These are phyloP conservation scores for Isoetes taiwanensis DNA, from an alignment of 75 land plant species.

Conservation along the genomic window DNA sequence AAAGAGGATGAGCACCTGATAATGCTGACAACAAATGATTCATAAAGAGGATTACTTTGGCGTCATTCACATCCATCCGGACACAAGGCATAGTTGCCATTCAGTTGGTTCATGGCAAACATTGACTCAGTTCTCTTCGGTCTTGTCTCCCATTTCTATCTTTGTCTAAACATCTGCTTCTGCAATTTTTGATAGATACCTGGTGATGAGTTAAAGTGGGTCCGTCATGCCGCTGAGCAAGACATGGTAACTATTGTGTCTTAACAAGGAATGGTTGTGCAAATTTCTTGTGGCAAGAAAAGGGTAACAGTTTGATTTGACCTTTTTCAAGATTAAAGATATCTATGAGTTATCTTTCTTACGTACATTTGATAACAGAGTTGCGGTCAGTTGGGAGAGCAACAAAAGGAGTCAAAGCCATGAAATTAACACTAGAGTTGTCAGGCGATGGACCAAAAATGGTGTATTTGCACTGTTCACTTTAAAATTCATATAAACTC, in stretches of 20 bases:
- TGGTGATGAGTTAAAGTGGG: conserved; percentile 98
- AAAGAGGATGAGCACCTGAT: conserved; percentile 59
- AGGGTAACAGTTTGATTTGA: too few species aligned
- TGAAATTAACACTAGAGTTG: too few species aligned
- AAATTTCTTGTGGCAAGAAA: conserved; percentile 12
- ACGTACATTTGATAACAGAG: too few species aligned
- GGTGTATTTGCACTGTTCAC: too few species aligned
- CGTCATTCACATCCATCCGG: conserved; percentile 66
- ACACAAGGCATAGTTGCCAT: conserved; percentile 81
- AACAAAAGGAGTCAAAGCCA: too few species aligned
- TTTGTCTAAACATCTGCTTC: neutral
- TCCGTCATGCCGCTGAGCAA: conserved; percentile 59
- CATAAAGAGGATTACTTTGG: conserved; percentile 75
- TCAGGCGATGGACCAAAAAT: too few species aligned
- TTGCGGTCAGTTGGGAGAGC: too few species aligned
- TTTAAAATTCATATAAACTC: too few species aligned
- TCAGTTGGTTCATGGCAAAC: conserved; percentile 57
- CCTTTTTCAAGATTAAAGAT: too few species aligned
- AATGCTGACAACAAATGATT: conserved; percentile 83
- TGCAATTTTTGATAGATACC: conserved; percentile 44
- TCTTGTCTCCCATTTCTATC: neutral
- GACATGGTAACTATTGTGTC: conserved; percentile 81
- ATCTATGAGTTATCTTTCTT: too few species aligned
- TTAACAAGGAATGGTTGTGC: conserved; percentile 54
- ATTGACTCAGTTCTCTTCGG: neutral